Evolutionary conservation across 495 filamentous ascomycete species (phyloP).

Genomic region (Podospora fimiseda): DNA sequence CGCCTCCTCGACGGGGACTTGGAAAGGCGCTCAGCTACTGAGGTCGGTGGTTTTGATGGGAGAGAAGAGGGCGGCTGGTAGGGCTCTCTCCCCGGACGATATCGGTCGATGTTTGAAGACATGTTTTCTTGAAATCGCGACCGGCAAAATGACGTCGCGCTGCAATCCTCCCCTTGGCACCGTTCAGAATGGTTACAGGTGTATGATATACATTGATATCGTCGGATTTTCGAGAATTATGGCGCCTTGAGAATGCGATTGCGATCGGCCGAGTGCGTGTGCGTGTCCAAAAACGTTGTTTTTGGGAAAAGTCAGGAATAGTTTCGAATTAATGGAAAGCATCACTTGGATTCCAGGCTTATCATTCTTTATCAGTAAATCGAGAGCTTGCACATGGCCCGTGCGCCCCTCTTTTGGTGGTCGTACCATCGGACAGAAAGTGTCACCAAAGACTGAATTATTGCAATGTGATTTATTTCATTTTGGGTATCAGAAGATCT

Average conservation of each 20-base stretch:
- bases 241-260: background rate
- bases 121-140: background rate
- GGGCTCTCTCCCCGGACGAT: slow-evolving; percentile 41
- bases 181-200: slow-evolving; percentile 2
- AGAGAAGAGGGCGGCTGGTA: slow-evolving; percentile 39
- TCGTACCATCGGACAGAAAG: too few species aligned
- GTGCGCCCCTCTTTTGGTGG: too few species aligned
- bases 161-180: slow-evolving; percentile 19
- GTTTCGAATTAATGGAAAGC: background rate
- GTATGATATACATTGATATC: slow-evolving; percentile 1
- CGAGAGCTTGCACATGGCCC: background rate
- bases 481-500: background rate
- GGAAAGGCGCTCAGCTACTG: slow-evolving; percentile 29
- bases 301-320: too few species aligned
- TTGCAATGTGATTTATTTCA: background rate
- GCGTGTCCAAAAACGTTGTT: background rate
- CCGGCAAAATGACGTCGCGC: background rate
- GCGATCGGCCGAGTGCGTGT: background rate
- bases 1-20: slow-evolving; percentile 42
- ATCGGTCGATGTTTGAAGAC: slow-evolving; percentile 43
- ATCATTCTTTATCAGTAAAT: slow-evolving; percentile 13
- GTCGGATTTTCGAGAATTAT: background rate
- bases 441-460: too few species aligned
- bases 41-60: slow-evolving; percentile 34
- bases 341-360: slow-evolving; percentile 5